A percentile compares a stretch with the other conserved stretches of the same genome.
phyloP scores from a whole-genome alignment of 805 yeast genomes.

The Pichia insulana region DNA sequence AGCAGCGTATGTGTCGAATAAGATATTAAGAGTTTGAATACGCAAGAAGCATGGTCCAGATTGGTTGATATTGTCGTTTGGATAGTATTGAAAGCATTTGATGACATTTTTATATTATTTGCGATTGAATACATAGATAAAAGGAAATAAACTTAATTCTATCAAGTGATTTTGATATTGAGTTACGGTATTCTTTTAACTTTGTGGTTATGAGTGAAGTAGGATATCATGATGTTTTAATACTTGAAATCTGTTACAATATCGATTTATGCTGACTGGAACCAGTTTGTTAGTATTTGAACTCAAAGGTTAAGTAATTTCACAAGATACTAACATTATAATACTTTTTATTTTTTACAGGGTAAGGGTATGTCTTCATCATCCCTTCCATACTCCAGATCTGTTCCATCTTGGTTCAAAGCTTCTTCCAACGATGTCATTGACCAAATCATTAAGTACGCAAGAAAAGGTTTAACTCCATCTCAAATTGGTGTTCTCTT shows the following conservation, averaged over 20 bases:
- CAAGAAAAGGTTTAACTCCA: constrained; percentile 99
- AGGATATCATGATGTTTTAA: background rate
- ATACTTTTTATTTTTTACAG: constrained; percentile 31
- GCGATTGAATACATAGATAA: too few species aligned
- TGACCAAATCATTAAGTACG: constrained; percentile 98
- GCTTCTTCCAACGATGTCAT: constrained; percentile 89
- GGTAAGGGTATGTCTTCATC: constrained; percentile 99
- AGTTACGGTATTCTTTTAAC: background rate
- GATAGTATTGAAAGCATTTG: background rate
- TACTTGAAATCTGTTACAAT: background rate
- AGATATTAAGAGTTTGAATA: constrained; percentile 12
- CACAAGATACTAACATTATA: constrained; percentile 19
- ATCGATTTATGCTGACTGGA: constrained; percentile 34
- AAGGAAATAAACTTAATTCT: too few species aligned
- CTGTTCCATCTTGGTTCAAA: constrained; percentile 99
- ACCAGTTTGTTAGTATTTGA: constrained; percentile 36
- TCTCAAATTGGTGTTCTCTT: constrained; percentile 98
- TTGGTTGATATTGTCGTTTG: constrained; percentile 20
- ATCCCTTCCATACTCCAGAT: constrained; percentile 98
- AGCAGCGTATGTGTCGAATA: constrained; percentile 69
- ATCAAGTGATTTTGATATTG: constrained; percentile 1
- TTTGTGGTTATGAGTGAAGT: background rate
- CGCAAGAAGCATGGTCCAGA: constrained; percentile 27
- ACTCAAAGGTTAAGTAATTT: constrained; percentile 21
- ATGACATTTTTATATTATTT: too few species aligned